These are phyloP conservation scores for Cyphellophora europaea DNA, from an alignment of 2,329 filamentous ascomycete genomes.

Conservation along the genomic window DNA sequence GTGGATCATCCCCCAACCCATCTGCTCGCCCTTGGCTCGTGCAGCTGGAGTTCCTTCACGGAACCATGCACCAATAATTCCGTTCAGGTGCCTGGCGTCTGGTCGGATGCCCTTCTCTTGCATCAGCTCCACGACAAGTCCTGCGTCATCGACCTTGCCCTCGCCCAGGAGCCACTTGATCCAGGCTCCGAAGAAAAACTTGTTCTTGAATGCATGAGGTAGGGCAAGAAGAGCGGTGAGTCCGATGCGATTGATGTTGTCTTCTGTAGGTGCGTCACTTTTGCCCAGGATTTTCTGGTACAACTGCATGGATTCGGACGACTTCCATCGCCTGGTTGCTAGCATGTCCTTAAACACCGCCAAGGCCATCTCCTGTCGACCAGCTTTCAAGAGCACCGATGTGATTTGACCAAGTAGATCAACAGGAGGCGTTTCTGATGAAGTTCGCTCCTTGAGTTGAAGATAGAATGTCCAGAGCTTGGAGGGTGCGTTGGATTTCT, in stretches of 20 bases:
- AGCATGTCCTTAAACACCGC: constrained; percentile 80
- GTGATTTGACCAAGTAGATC: constrained; percentile 69
- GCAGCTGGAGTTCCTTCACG: constrained; percentile 49
- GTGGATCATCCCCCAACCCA: constrained; percentile 71
- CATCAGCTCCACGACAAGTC: constrained; percentile 68
- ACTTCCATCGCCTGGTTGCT: too few relatives aligned
- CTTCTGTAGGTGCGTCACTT: constrained; percentile 23
- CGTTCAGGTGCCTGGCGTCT: constrained; percentile 69
- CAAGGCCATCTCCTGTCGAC: constrained; percentile 58
- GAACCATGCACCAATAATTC: constrained; percentile 70
- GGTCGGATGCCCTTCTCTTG: constrained; percentile 57
- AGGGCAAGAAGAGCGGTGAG: constrained; percentile 41
- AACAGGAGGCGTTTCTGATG: constrained; percentile 51
- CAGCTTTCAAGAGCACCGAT: constrained; percentile 58
- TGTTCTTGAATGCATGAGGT: constrained; percentile 51
- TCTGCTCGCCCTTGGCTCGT: constrained; percentile 52
- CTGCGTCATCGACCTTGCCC: constrained; percentile 60
- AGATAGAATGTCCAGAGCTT: constrained; percentile 61
- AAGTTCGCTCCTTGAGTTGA: constrained; percentile 50
- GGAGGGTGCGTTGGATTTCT: constrained; percentile 39
- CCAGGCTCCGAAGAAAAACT: constrained; percentile 83
- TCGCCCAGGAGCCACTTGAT: constrained; percentile 71
- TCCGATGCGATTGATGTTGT: constrained; percentile 38
- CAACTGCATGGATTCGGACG: constrained; percentile 25
- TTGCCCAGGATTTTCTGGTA: constrained; percentile 26